Evolutionary conservation across 495 filamentous ascomycete genomes (phyloP).

Genomic region (Pseudomonodictys pantanalensis): DNA sequence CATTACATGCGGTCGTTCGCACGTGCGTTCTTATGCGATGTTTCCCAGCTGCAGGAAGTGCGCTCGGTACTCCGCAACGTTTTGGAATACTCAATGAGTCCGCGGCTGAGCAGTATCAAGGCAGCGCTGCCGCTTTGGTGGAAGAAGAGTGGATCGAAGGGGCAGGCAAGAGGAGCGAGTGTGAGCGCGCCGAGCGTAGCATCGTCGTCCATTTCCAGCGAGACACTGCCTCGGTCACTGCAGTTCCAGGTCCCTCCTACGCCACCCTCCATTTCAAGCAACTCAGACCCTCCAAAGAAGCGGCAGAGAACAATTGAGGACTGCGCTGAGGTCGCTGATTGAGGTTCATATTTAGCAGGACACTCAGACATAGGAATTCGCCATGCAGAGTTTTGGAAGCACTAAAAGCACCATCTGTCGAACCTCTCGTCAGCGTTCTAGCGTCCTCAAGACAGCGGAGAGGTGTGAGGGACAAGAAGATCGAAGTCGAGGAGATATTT

Average conservation of each 20-base stretch:
- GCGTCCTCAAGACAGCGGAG: too few species aligned
- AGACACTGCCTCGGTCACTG: slow-evolving; percentile 5
- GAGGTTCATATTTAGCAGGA: neutral
- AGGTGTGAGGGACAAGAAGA: too few species aligned
- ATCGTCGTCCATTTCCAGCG: neutral
- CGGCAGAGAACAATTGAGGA: neutral
- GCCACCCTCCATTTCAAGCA: slow-evolving; percentile 1
- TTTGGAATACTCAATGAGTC: slow-evolving; percentile 14
- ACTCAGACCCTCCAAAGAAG: slow-evolving; percentile 1
- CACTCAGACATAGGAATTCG: too few species aligned
- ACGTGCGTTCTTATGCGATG: slow-evolving; percentile 19
- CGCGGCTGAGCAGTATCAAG: slow-evolving; percentile 18
- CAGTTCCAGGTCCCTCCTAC: slow-evolving; percentile 8
- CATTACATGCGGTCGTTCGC: slow-evolving; percentile 19
- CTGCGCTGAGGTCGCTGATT: neutral
- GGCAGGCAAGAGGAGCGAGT: slow-evolving; percentile 11
- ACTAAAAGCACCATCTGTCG: too few species aligned
- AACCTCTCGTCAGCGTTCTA: too few species aligned
- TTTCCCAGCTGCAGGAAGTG: slow-evolving; percentile 15
- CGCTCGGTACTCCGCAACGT: slow-evolving; percentile 17
- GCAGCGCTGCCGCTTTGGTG: slow-evolving; percentile 16
- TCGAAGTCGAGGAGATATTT: too few species aligned
- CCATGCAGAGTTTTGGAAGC: too few species aligned
- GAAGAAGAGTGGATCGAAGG: slow-evolving; percentile 17
- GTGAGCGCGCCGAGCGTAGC: slow-evolving; percentile 1